These are phyloP conservation scores for Dendrobium chrysotoxum DNA, from an alignment of 106 monocot genomes.

Conservation along the genomic window DNA sequence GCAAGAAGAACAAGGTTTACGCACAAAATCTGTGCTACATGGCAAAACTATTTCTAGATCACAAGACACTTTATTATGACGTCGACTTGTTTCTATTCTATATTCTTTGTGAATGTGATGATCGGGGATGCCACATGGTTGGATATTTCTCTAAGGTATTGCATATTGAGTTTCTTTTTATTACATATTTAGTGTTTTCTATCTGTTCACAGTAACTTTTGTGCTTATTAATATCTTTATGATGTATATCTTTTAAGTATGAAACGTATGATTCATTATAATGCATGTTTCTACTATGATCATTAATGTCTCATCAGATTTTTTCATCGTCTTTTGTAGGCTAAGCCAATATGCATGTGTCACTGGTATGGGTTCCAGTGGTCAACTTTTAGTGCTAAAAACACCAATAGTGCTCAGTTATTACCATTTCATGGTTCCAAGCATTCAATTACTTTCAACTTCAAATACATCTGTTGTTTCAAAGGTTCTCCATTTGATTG, in stretches of 20 bases:
- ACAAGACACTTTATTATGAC: slow-evolving; percentile 97
- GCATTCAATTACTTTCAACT: background rate
- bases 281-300: background rate
- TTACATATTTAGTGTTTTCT: background rate
- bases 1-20: slow-evolving; percentile 99
- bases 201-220: background rate
- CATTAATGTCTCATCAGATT: background rate
- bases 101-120: slow-evolving; percentile 95
- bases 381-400: background rate
- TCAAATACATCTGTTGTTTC: background rate
- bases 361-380: background rate
- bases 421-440: background rate
- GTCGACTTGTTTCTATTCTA: slow-evolving; percentile 93
- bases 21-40: slow-evolving; percentile 94
- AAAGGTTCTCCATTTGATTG: no score
- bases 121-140: slow-evolving; percentile 97
- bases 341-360: background rate
- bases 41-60: slow-evolving; percentile 97
- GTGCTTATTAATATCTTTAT: background rate
- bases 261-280: background rate
- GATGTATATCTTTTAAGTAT: background rate
- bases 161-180: background rate
- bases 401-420: background rate
- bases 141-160: slow-evolving; percentile 95
- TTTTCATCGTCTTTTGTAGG: background rate